phyloP scores from a whole-genome alignment of 495 filamentous ascomycete genomes.

The Hypoxylon perforatum region DNA sequence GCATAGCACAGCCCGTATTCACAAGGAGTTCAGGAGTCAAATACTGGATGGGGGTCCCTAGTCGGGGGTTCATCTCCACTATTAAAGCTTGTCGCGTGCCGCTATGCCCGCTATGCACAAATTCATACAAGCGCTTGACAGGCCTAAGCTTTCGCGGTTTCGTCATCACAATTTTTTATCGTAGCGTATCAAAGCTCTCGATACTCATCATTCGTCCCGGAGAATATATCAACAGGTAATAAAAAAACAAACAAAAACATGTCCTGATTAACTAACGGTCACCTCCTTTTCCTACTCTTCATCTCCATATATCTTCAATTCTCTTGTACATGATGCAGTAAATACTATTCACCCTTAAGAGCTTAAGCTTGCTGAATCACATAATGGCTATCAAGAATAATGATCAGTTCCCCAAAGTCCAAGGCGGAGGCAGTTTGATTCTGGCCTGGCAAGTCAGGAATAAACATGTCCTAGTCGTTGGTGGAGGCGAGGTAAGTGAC shows the following conservation, averaged over 20 bases:
- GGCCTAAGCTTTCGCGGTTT: not conserved
- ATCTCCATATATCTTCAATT: not conserved
- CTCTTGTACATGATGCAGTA: slow-evolving; percentile 30
- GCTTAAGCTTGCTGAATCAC: slow-evolving; percentile 22
- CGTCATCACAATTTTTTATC: slow-evolving; percentile 30
- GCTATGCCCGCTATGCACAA: not conserved
- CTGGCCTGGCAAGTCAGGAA: slow-evolving; percentile 92
- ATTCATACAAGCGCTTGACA: not conserved
- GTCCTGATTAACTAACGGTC: slow-evolving; percentile 22
- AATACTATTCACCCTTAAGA: slow-evolving; percentile 1
- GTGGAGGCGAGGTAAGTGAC: slow-evolving; percentile 84
- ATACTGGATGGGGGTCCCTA: no score
- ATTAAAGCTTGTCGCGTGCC: not conserved
- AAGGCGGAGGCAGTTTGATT: slow-evolving; percentile 91
- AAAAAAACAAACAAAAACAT: slow-evolving; percentile 31
- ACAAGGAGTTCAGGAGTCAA: no score
- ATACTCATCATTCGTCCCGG: slow-evolving; percentile 31
- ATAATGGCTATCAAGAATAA: slow-evolving; percentile 58
- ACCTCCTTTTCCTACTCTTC: slow-evolving; percentile 12
- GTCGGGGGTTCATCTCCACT: not conserved
- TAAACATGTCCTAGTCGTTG: slow-evolving; percentile 86
- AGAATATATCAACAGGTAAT: slow-evolving; percentile 34
- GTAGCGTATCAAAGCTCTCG: slow-evolving; percentile 24
- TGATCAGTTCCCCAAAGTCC: slow-evolving; percentile 75
- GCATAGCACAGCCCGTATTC: not conserved